phyloP scores from a whole-genome alignment of 768 basidiomycete species.

The Suillus spraguei region DNA sequence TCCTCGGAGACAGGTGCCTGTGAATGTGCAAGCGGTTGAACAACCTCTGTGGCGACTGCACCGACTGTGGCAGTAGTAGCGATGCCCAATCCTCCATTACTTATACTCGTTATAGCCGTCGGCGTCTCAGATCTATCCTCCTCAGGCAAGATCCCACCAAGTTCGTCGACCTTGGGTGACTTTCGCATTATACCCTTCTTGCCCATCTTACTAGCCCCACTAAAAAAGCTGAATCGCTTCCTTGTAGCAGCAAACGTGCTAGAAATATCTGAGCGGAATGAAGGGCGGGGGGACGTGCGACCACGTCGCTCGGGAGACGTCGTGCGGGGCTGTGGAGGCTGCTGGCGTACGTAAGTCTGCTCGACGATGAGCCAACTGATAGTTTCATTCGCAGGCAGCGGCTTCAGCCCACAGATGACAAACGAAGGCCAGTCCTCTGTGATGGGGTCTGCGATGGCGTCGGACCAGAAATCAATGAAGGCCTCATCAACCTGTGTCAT shows the following conservation, averaged over 20 bases:
- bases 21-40: conserved; percentile 15
- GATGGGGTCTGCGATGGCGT: conserved; percentile 71
- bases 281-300: conserved; percentile 49
- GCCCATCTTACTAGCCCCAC: conserved; percentile 21
- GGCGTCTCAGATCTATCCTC: conserved; percentile 39
- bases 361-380: conserved; percentile 73
- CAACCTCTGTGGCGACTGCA: conserved; percentile 18
- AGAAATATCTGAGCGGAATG: conserved; percentile 45
- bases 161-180: conserved; percentile 56
- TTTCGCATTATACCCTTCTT: conserved; percentile 36
- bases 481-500: conserved; percentile 74
- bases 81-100: conserved; percentile 20
- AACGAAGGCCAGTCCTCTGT: conserved; percentile 68
- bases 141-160: conserved; percentile 70
- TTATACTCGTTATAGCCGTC: conserved; percentile 33
- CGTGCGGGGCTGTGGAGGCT: conserved; percentile 27
- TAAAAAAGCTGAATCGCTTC: conserved; percentile 70
- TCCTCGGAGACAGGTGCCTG: conserved; percentile 8
- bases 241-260: conserved; percentile 51
- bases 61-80: conserved; percentile 26
- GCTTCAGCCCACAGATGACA: conserved; percentile 68
- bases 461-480: conserved; percentile 83
- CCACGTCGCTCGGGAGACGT: conserved; percentile 31
- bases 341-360: conserved; percentile 50
- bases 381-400: conserved; percentile 25